phyloP scores from a whole-genome alignment of 495 filamentous ascomycete species.

The Terfezia claveryi region DNA sequence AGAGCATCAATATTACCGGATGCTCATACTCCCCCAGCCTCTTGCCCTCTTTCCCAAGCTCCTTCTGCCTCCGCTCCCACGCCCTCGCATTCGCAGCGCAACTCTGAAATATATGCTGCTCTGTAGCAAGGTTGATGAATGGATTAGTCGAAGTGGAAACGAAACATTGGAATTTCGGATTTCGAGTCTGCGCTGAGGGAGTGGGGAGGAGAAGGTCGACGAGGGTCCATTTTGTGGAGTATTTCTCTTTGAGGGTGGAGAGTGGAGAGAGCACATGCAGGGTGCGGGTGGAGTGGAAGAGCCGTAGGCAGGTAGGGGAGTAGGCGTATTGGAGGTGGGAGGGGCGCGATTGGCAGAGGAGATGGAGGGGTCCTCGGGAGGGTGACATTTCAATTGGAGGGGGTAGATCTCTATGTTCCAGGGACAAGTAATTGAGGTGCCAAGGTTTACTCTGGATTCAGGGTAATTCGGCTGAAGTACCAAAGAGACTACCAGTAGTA shows the following conservation, averaged over 20 bases:
- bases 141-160: constrained; percentile 51
- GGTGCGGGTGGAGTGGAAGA: constrained; percentile 4
- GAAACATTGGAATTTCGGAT: constrained; percentile 36
- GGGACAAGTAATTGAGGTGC: too few species aligned
- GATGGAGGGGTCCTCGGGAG: constrained; percentile 15
- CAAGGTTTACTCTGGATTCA: too few species aligned
- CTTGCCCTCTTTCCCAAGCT: too few species aligned
- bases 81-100: constrained; percentile 36
- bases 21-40: background rate
- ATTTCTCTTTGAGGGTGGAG: background rate
- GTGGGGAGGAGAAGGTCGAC: background rate
- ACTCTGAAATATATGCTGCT: constrained; percentile 65
- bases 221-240: background rate
- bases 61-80: too few species aligned
- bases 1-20: constrained; percentile 52
- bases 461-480: too few species aligned
- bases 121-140: constrained; percentile 86
- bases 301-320: constrained; percentile 4
- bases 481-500: too few species aligned
- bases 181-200: constrained; percentile 1
- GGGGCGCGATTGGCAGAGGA: background rate
- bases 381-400: constrained; percentile 19
- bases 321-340: background rate
- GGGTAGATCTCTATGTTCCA: background rate
- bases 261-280: background rate